Evolutionary conservation across 1,284 basidiomycete species (phyloP).

Genomic region (Vanrija humicola): DNA sequence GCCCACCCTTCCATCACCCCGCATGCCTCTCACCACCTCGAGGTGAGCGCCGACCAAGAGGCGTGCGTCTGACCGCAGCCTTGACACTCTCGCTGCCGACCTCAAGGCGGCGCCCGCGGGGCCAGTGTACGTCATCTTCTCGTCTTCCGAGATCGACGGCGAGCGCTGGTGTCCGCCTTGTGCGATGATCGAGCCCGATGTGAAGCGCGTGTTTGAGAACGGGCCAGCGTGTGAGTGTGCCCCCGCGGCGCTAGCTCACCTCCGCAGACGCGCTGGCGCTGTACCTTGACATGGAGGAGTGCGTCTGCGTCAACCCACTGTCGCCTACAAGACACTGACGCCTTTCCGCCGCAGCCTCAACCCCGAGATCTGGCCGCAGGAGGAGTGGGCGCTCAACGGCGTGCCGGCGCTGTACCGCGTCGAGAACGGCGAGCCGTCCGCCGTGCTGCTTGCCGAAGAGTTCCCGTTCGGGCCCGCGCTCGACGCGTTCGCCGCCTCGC

Average conservation of each 20-base stretch:
- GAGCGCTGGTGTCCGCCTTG: constrained; percentile 4
- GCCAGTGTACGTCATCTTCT: constrained; percentile 1
- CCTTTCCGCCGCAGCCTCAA: not conserved
- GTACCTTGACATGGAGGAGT: not conserved
- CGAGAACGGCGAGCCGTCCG: not conserved
- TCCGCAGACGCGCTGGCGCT: not conserved
- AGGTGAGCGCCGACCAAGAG: not conserved
- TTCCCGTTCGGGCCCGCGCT: constrained; percentile 18
- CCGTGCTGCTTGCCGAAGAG: not conserved
- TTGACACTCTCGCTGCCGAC: constrained; percentile 1
- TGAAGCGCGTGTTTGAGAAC: constrained; percentile 1
- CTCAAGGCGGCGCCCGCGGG: constrained; percentile 2
- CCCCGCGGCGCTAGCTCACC: not conserved
- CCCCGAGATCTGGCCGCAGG: not conserved
- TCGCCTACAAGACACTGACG: not conserved
- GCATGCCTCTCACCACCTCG: not conserved
- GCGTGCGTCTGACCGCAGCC: not conserved
- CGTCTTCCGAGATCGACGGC: not conserved
- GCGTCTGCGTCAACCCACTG: not conserved
- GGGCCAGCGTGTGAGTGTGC: not conserved
- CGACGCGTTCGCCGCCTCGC: constrained; percentile 58
- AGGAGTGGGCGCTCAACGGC: constrained; percentile 1
- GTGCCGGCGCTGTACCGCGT: constrained; percentile 2
- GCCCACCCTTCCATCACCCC: too few species aligned
- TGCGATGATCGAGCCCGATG: not conserved